These are phyloP conservation scores for Leccinum cinnamomeum DNA, from an alignment of 1,284 basidiomycete genomes.

Conservation along the genomic window DNA sequence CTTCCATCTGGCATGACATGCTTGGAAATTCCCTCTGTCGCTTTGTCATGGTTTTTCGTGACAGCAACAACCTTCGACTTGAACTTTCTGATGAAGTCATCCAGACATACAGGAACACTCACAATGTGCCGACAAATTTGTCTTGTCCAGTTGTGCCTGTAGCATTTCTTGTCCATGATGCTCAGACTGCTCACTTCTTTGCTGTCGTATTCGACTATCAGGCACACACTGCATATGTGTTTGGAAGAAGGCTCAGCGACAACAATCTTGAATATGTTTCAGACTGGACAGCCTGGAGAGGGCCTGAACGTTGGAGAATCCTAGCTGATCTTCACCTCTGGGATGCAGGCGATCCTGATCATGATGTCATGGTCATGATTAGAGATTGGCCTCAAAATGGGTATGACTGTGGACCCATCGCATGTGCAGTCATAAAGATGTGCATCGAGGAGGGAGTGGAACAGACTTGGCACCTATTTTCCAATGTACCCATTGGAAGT, in stretches of 20 bases:
- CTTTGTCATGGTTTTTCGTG: not conserved
- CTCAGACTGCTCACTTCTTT: slow-evolving; percentile 7
- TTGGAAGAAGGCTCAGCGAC: not conserved
- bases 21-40: not conserved
- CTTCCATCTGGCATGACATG: slow-evolving; percentile 2
- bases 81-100: not conserved
- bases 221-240: not conserved
- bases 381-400: slow-evolving; percentile 18
- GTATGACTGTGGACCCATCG: slow-evolving; percentile 4
- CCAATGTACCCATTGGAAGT: not conserved
- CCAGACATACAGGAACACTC: not conserved
- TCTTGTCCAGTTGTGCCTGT: not conserved
- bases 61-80: not conserved
- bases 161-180: not conserved
- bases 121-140: not conserved
- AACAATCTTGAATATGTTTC: not conserved
- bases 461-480: not conserved
- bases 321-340: slow-evolving; percentile 12
- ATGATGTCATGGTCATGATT: not conserved
- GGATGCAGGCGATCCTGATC: not conserved
- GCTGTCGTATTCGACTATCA: slow-evolving; percentile 9
- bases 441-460: slow-evolving; percentile 5
- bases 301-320: slow-evolving; percentile 2
- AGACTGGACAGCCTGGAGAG: slow-evolving; percentile 8
- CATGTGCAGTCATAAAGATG: slow-evolving; percentile 1